Conservation (phyloP, 208 protist species). For the Angomonas ambiguus region DNA sequence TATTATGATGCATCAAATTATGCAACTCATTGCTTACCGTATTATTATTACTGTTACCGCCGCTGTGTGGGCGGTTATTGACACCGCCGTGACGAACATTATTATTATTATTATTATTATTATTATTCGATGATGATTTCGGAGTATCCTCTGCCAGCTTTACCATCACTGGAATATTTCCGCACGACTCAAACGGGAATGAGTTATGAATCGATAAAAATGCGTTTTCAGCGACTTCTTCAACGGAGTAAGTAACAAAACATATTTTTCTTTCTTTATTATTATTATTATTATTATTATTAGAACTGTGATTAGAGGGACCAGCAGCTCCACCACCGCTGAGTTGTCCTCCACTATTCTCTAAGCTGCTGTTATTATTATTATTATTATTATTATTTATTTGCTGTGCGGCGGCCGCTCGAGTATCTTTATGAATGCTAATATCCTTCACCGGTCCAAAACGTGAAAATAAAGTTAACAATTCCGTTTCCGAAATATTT, state of each 20-base stretch:
- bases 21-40: no score
- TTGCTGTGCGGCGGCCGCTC: constrained; percentile 13
- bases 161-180: constrained; percentile 39
- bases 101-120: no score
- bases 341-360: neutral
- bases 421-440: constrained; percentile 65
- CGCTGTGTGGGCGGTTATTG: no score
- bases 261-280: constrained; percentile 15
- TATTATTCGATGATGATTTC: neutral
- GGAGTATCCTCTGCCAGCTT: constrained; percentile 37
- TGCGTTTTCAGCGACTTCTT: constrained; percentile 47
- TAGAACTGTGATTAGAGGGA: neutral
- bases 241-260: constrained; percentile 37
- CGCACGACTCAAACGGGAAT: constrained; percentile 31
- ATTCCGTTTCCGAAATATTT: constrained; percentile 32
- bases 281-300: constrained; percentile 4
- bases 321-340: neutral
- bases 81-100: no score
- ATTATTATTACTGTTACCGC: no score
- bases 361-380: neutral
- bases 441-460: constrained; percentile 59
- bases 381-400: neutral
- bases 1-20: no score
- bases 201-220: constrained; percentile 38
- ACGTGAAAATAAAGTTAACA: constrained; percentile 35